Evolutionary conservation across 2,329 filamentous ascomycete species (phyloP).

Genomic region (Phaeophleospora eucalypticola): DNA sequence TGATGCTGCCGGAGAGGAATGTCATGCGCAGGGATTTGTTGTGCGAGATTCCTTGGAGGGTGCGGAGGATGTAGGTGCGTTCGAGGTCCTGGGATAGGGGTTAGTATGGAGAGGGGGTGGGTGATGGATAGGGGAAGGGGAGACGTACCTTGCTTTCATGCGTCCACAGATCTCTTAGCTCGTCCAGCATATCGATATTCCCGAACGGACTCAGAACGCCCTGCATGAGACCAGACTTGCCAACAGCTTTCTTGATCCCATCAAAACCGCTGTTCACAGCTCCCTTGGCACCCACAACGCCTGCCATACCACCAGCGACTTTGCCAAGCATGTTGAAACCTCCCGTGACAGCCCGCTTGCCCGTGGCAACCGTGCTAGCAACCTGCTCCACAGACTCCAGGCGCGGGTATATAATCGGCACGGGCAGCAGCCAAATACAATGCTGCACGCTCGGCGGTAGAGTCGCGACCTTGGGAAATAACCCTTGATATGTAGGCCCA

Average conservation of each 20-base stretch:
- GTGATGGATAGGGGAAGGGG: constrained; percentile 7
- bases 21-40: constrained; percentile 96
- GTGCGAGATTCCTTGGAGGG: constrained; percentile 88
- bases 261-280: constrained; percentile 90
- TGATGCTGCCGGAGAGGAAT: constrained; percentile 89
- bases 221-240: constrained; percentile 93
- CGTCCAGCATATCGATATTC: constrained; percentile 90
- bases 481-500: constrained; percentile 91
- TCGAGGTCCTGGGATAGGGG: constrained; percentile 67
- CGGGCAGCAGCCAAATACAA: constrained; percentile 91
- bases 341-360: constrained; percentile 94
- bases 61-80: constrained; percentile 92
- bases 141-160: constrained; percentile 76
- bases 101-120: constrained; percentile 9
- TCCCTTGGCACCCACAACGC: constrained; percentile 90
- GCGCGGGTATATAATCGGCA: constrained; percentile 85
- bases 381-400: constrained; percentile 88
- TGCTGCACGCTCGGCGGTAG: constrained; percentile 92
- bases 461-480: constrained; percentile 92
- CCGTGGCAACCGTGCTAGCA: constrained; percentile 84
- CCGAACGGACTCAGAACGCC: constrained; percentile 94
- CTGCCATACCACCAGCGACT: constrained; percentile 89
- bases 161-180: constrained; percentile 95
- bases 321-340: constrained; percentile 96
- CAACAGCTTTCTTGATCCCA: constrained; percentile 92